These are phyloP conservation scores for Panaeolus papilionaceus DNA, from an alignment of 768 basidiomycete genomes.

Conservation along the genomic window DNA sequence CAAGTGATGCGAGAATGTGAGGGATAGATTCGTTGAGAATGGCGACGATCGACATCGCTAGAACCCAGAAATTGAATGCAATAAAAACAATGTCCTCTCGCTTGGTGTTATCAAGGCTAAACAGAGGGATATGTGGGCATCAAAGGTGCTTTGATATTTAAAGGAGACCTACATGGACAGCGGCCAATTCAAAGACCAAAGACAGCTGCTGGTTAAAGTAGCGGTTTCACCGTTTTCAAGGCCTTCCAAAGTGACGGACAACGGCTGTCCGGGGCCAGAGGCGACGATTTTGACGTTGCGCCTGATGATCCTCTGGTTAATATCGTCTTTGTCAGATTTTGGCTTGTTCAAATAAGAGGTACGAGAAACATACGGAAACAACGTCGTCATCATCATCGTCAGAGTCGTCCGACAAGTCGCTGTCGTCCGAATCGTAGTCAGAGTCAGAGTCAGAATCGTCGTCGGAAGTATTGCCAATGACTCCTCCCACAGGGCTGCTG, in stretches of 20 bases:
- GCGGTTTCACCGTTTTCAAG: constrained; percentile 32
- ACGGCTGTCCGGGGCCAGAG: constrained; percentile 15
- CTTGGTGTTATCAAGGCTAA: constrained; percentile 71
- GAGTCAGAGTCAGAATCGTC: constrained; percentile 25
- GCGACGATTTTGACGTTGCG: constrained; percentile 28
- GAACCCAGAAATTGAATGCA: constrained; percentile 80
- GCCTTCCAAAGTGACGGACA: constrained; percentile 25
- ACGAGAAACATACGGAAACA: constrained; percentile 20
- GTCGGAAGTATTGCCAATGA: neutral
- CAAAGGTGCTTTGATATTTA: neutral
- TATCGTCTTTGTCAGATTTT: neutral
- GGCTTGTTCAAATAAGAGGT: neutral
- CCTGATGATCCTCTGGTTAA: constrained; percentile 18
- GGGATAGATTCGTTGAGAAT: constrained; percentile 81
- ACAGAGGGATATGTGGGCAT: constrained; percentile 18
- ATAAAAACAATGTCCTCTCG: constrained; percentile 83
- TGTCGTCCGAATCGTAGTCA: constrained; percentile 19
- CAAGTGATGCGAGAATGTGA: constrained; percentile 74
- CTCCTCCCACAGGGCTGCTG: neutral
- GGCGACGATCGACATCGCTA: constrained; percentile 79
- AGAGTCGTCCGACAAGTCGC: constrained; percentile 21
- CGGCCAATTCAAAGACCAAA: constrained; percentile 74
- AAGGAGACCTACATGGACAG: constrained; percentile 60
- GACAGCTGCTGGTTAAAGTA: constrained; percentile 53
- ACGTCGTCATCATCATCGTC: constrained; percentile 23